Conservation (phyloP, 1,139 yeast species). For the Blastobotrys malaysiensis region DNA sequence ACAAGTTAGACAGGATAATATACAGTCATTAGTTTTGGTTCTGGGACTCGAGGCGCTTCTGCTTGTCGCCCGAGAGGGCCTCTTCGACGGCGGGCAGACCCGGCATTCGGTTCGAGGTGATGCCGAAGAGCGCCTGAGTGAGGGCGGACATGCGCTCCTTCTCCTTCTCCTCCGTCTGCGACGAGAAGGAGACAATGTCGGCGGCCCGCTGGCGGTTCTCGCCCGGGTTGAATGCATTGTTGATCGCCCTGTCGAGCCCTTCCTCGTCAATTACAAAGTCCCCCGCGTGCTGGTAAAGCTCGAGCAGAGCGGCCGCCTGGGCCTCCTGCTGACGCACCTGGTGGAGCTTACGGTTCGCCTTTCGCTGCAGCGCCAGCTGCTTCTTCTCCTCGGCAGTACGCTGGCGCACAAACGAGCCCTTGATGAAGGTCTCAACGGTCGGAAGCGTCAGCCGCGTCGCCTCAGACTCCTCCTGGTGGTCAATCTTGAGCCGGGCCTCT, state of each 20-base stretch:
- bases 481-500: slow-evolving; percentile 31
- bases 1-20: background rate
- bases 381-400: slow-evolving; percentile 64
- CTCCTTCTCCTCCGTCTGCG: slow-evolving; percentile 7
- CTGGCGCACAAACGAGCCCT: slow-evolving; percentile 64
- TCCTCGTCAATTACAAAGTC: slow-evolving; percentile 62
- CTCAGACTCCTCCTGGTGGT: slow-evolving; percentile 37
- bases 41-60: background rate
- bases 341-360: slow-evolving; percentile 45
- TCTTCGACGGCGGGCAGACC: slow-evolving; percentile 45
- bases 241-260: slow-evolving; percentile 53
- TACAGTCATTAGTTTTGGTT: background rate
- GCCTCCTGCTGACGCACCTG: slow-evolving; percentile 42
- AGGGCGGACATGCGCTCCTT: slow-evolving; percentile 9
- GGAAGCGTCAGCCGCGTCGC: slow-evolving; percentile 71
- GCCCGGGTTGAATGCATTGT: slow-evolving; percentile 42
- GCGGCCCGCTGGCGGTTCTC: background rate
- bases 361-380: slow-evolving; percentile 46
- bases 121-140: slow-evolving; percentile 23
- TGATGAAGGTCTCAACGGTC: slow-evolving; percentile 58
- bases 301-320: slow-evolving; percentile 54
- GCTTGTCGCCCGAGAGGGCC: slow-evolving; percentile 25
- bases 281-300: slow-evolving; percentile 65
- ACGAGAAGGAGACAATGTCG: background rate
- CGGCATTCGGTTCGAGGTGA: slow-evolving; percentile 39